Base-by-base conservation (phyloP, 768 basidiomycete species). In the Naganishia vishniacii region DNA sequence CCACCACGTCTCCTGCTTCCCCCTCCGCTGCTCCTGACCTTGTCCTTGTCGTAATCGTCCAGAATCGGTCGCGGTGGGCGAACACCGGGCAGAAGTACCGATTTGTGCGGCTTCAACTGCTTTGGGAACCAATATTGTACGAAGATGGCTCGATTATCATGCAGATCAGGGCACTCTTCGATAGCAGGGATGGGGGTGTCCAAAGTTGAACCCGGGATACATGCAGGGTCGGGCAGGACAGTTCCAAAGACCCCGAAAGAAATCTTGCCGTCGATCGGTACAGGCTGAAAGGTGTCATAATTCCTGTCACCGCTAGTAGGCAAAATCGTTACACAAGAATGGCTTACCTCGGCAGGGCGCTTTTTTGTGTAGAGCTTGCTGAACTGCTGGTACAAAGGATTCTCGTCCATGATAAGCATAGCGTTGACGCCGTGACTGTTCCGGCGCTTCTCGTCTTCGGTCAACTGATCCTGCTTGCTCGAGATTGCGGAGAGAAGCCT, bases 181-280 rank as follows among this genome's bases (percentile, higher is more conserved):
- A 79, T 76, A 4, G 81, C 69, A 6, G 77, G 70, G 37, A 99
- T 78, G 9, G 89, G 91, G 32, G 84, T 84, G 70, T 86, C 85
- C 75, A 89, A 93, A 0, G 90, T 94, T 6, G 92, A 88, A 58
- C 91, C 90, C 3, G 95, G 95, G 13, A 98, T 83, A 71, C 88
- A 93, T 61, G 86, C 85, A 18, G 91, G 88, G 76, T 93, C 90
- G 16, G 89, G 86, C 20, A 90, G 78, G 34, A 91, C 84, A 41
- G 81, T 81, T 11, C 95, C 95, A 64, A 81, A 86, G 56, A 94
- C 84, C 26, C 93, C 91, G 65, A 83, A 83, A 68, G 88, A 90
- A 26, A 85, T 78, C 42, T 81, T 81, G 13, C 81, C 74, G 68
- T 93, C 86, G 51, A 99, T 81, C 0, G 81, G 78, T 42, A 89